These are phyloP conservation scores for Candida argentea DNA, from an alignment of 805 yeast species.

Conservation along the genomic window DNA sequence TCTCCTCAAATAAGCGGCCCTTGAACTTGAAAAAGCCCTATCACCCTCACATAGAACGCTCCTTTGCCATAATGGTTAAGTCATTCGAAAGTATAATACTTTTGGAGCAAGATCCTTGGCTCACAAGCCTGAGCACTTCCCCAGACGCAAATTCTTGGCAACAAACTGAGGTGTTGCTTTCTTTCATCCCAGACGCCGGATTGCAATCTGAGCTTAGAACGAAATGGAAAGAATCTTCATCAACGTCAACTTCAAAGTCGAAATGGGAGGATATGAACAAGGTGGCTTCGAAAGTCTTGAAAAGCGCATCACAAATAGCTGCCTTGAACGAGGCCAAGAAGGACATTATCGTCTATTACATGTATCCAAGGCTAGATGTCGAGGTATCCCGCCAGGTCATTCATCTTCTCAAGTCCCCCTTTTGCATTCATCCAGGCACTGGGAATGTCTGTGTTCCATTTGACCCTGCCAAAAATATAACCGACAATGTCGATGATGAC, in stretches of 20 bases:
- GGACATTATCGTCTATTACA: conserved; percentile 66
- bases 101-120: conserved; percentile 85
- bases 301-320: conserved; percentile 33
- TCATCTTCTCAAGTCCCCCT: conserved; percentile 92
- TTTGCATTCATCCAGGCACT: conserved; percentile 93
- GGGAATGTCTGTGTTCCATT: conserved; percentile 93
- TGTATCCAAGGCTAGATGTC: conserved; percentile 88
- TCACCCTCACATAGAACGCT: conserved; percentile 80
- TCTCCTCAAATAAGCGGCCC: conserved; percentile 21
- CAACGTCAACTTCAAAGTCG: conserved; percentile 35
- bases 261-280: conserved; percentile 76
- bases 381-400: conserved; percentile 85
- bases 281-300: conserved; percentile 39
- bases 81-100: conserved; percentile 59
- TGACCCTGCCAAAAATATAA: conserved; percentile 35
- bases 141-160: conserved; percentile 40
- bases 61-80: conserved; percentile 55
- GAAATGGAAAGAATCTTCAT: conserved; percentile 40
- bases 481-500: conserved; percentile 24
- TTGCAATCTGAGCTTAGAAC: conserved; percentile 42
- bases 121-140: conserved; percentile 16
- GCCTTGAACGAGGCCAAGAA: conserved; percentile 61
- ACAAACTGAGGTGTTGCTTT: conserved; percentile 42
- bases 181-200: conserved; percentile 53
- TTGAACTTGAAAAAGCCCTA: conserved; percentile 62